Evolutionary conservation across 2,329 filamentous ascomycete genomes (phyloP), one percentile per base, ranked within the genome.

Genomic region (Rhynchosporium secalis): DNA sequence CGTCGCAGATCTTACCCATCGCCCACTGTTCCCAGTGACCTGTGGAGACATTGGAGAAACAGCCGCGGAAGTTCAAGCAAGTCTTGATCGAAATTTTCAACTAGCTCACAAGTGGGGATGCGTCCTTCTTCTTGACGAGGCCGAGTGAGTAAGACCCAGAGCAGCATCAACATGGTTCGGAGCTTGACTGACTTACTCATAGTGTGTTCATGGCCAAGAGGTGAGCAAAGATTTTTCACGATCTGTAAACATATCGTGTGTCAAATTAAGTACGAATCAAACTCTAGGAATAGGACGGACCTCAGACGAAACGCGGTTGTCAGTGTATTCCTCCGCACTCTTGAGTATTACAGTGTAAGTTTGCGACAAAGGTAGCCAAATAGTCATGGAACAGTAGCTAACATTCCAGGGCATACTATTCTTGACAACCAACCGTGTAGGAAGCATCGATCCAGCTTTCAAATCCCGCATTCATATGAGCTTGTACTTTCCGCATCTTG

Each of bases 31-130:
- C 48, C 68, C 65, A 58, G 66, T 74, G 75, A 77, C 78, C 54
- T 64, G 66, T 0, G 57, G 62, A 1, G 62, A 63, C 33, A 28
- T 63, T 13, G 62, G 62, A 4, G 46, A 49, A 10, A 48, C 48
- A 20, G 29, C 31, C 13, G 31, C 41, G 1, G 74, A 65, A 36
- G 62, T 65, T 91, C 73, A 77, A 77, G 9, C 86, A 87, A 67
- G 80, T 91, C 38, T 83, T 83, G 69, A 83, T 60, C 66, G 83
- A 64, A 88, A 90, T 61, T 81, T 93, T 64, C 86, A 90, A 71
- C 86, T 93, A 64, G 88, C 88, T 1, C 85, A 89, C 64, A 82
- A 81, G 1, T 91, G 89, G 89, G 86, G 87, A 52, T 87, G 87
- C 0, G 84, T 92, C 3, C 77, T 91, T 0, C 80, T 92, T 3